These are phyloP conservation scores for Termitomyces bulborhizus DNA, from an alignment of 768 basidiomycete genomes.

Conservation along the genomic window DNA sequence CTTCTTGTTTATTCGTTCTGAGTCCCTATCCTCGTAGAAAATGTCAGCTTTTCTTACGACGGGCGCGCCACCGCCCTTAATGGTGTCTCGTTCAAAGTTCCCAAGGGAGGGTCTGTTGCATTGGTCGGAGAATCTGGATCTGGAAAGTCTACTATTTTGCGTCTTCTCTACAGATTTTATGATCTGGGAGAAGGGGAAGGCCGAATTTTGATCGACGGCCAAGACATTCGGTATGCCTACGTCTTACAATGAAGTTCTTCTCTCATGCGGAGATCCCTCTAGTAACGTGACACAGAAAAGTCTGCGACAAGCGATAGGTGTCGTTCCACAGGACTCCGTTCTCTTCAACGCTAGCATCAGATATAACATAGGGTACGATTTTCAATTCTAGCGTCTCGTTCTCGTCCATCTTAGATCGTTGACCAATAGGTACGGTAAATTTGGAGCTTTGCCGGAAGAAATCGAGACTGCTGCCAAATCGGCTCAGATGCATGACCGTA, in stretches of 20 bases:
- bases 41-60: constrained; percentile 86
- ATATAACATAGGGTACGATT: constrained; percentile 64
- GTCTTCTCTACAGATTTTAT: constrained; percentile 91
- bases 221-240: constrained; percentile 58
- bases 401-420: background rate
- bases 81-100: constrained; percentile 82
- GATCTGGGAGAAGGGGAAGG: constrained; percentile 78
- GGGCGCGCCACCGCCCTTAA: constrained; percentile 62
- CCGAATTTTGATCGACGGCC: constrained; percentile 76
- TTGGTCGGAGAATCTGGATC: constrained; percentile 82
- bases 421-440: constrained; percentile 64
- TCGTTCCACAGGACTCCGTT: constrained; percentile 83
- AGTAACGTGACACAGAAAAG: constrained; percentile 80
- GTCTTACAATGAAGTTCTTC: background rate
- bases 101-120: constrained; percentile 82
- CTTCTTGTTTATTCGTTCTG: background rate
- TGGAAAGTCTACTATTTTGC: constrained; percentile 79
- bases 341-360: constrained; percentile 66
- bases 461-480: constrained; percentile 74
- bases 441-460: constrained; percentile 63
- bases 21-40: constrained; percentile 37
- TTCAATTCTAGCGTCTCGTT: background rate
- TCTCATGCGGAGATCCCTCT: background rate
- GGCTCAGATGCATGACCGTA: constrained; percentile 85
- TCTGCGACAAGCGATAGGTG: constrained; percentile 76